These are phyloP conservation scores for Diutina catenulata DNA, from an alignment of 1,139 yeast species.

Conservation along the genomic window DNA sequence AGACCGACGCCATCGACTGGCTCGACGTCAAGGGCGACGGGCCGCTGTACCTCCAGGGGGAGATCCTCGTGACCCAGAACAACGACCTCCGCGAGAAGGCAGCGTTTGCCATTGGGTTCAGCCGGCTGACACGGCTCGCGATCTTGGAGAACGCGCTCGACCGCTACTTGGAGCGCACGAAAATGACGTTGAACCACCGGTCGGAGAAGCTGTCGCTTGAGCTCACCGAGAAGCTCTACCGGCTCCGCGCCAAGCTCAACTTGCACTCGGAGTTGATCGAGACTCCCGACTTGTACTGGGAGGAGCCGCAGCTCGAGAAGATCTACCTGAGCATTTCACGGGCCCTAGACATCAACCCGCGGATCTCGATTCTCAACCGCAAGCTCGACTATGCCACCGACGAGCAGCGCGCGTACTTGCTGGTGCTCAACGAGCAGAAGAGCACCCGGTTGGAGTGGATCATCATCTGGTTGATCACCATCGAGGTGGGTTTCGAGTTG, in stretches of 20 bases:
- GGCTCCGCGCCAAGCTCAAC: constrained; percentile 71
- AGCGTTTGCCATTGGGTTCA: constrained; percentile 80
- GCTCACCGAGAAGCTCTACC: constrained; percentile 62
- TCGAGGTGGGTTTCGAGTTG: constrained; percentile 74
- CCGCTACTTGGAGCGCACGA: constrained; percentile 7
- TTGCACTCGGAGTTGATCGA: constrained; percentile 83
- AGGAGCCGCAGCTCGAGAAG: constrained; percentile 72
- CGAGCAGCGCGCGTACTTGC: constrained; percentile 67
- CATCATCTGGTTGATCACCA: constrained; percentile 67
- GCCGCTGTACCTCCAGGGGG: constrained; percentile 47
- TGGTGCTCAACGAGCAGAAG: constrained; percentile 66
- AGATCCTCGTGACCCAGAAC: constrained; percentile 54
- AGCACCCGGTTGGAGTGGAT: constrained; percentile 79
- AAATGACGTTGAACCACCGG: no score
- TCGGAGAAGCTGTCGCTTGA: constrained; percentile 53
- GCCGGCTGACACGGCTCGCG: constrained; percentile 77
- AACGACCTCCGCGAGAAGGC: constrained; percentile 50
- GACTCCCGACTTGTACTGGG: constrained; percentile 89
- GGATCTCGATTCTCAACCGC: constrained; percentile 70
- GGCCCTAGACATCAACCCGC: constrained; percentile 60
- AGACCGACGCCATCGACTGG: constrained; percentile 82
- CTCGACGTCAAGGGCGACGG: constrained; percentile 37
- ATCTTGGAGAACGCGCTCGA: constrained; percentile 67
- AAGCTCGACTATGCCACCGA: constrained; percentile 86
- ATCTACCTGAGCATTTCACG: constrained; percentile 62